Conservation (phyloP, 2,329 filamentous ascomycete species). For the Intubia oerlemansii region DNA sequence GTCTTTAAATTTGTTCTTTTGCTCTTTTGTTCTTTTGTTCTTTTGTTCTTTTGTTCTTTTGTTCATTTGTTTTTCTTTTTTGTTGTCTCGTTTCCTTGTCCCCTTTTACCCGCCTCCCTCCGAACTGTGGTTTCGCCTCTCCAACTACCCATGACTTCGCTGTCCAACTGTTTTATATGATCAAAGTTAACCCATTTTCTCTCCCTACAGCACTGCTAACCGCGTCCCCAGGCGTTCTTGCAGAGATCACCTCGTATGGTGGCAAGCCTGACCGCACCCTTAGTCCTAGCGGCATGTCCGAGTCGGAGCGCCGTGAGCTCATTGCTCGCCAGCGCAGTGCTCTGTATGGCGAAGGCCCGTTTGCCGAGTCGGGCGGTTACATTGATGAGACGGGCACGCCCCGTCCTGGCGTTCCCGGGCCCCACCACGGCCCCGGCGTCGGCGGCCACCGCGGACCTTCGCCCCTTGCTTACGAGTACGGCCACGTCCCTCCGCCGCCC, state of each 20-base stretch:
- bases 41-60: no score
- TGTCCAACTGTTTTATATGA: no score
- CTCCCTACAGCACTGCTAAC: slow-evolving; percentile 10
- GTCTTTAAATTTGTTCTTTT: slow-evolving; percentile 1
- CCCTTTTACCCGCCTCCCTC: no score
- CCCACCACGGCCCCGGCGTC: slow-evolving; percentile 29
- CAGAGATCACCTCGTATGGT: slow-evolving; percentile 19
- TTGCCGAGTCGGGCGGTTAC: slow-evolving; percentile 45
- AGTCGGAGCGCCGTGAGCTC: slow-evolving; percentile 87
- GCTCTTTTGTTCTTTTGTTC: no score
- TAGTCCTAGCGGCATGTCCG: slow-evolving; percentile 69
- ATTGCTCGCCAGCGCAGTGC: slow-evolving; percentile 91
- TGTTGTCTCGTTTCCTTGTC: neutral
- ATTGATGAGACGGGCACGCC: slow-evolving; percentile 45
- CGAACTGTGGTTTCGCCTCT: no score
- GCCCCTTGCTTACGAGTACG: slow-evolving; percentile 53
- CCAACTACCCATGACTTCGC: no score
- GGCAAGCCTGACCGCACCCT: slow-evolving; percentile 72
- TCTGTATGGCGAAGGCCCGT: slow-evolving; percentile 60
- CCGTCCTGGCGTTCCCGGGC: slow-evolving; percentile 43
- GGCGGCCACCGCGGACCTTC: slow-evolving; percentile 58
- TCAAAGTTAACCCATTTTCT: neutral
- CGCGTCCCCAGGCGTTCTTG: slow-evolving; percentile 23
- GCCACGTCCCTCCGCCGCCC: slow-evolving; percentile 19
- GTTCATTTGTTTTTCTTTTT: no score